phyloP scores from a whole-genome alignment of 2,329 filamentous ascomycete species.

The Colletotrichum viniferum region DNA sequence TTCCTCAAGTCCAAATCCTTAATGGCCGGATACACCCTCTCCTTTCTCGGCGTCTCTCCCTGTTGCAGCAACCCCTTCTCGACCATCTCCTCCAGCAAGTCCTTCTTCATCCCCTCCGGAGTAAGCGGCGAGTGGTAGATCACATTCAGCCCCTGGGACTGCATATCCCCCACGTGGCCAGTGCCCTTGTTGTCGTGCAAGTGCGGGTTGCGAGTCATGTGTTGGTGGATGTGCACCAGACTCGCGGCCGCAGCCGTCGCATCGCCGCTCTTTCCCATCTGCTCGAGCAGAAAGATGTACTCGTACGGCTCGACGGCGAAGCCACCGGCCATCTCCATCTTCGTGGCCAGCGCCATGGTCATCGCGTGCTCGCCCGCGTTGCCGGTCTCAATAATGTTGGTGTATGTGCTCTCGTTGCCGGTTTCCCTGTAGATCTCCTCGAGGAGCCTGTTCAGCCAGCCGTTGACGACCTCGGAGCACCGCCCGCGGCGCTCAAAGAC shows the following conservation, averaged over 20 bases:
- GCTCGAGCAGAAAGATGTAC: background rate
- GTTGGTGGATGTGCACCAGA: background rate
- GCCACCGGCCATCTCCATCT: background rate
- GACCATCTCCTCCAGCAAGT: background rate
- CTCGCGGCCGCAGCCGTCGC: too few relatives aligned
- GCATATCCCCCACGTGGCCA: slow-evolving; percentile 3
- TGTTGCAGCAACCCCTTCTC: background rate
- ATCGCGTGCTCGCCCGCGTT: slow-evolving; percentile 6
- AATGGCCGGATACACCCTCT: background rate
- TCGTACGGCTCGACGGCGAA: slow-evolving; percentile 7
- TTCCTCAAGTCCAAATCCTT: background rate
- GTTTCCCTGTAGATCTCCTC: background rate
- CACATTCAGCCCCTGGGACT: background rate
- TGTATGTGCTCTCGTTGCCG: background rate
- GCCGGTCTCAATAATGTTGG: background rate
- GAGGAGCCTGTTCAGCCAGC: background rate
- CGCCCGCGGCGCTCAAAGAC: background rate
- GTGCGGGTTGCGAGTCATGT: slow-evolving; percentile 4
- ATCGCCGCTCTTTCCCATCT: background rate
- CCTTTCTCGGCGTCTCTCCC: background rate
- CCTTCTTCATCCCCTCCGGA: background rate
- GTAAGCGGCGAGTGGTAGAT: background rate
- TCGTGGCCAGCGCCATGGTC: background rate
- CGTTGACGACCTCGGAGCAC: background rate
- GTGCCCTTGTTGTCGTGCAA: slow-evolving; percentile 8